These are phyloP conservation scores for Annulohypoxylon moriforme DNA, from an alignment of 495 filamentous ascomycete species.

Conservation along the genomic window DNA sequence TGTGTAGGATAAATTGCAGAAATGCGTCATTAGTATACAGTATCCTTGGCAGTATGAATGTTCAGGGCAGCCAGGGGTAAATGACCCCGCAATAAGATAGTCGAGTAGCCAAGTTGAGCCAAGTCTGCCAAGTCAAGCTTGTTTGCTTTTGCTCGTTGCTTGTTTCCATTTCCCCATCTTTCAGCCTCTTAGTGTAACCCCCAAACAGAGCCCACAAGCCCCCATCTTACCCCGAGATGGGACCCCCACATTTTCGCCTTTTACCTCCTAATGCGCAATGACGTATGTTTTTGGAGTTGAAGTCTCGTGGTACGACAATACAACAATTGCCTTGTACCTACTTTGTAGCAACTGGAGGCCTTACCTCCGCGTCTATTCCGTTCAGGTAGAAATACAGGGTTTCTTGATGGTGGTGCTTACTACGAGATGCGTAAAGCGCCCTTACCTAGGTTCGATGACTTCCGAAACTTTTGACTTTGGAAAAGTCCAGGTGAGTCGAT, in stretches of 20 bases:
- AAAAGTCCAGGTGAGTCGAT: constrained; percentile 3
- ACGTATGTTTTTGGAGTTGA: constrained; percentile 11
- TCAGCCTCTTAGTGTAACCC: constrained; percentile 13
- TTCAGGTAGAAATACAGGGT: constrained; percentile 32
- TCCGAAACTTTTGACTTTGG: not conserved
- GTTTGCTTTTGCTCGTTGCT: not conserved
- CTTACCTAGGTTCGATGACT: not conserved
- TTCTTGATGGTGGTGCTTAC: constrained; percentile 28
- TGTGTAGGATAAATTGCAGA: not conserved
- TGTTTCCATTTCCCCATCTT: constrained; percentile 19
- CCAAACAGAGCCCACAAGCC: not conserved
- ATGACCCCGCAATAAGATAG: constrained; percentile 20
- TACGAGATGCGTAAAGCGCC: constrained; percentile 14
- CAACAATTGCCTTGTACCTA: too few relatives aligned
- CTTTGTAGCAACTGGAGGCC: not conserved
- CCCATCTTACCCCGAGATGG: constrained; percentile 20
- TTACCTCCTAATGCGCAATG: constrained; percentile 17
- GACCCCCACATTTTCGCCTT: constrained; percentile 17
- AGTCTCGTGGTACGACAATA: constrained; percentile 4
- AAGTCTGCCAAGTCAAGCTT: constrained; percentile 3
- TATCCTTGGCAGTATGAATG: not conserved
- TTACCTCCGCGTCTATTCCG: not conserved
- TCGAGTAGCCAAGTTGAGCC: not conserved
- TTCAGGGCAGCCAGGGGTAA: constrained; percentile 27
- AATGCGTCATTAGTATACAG: not conserved